A percentile compares a stretch with the other conserved stretches of the same genome.
phyloP scores from a whole-genome alignment of 73 alveolate species.

The Diophrys appendiculata region DNA sequence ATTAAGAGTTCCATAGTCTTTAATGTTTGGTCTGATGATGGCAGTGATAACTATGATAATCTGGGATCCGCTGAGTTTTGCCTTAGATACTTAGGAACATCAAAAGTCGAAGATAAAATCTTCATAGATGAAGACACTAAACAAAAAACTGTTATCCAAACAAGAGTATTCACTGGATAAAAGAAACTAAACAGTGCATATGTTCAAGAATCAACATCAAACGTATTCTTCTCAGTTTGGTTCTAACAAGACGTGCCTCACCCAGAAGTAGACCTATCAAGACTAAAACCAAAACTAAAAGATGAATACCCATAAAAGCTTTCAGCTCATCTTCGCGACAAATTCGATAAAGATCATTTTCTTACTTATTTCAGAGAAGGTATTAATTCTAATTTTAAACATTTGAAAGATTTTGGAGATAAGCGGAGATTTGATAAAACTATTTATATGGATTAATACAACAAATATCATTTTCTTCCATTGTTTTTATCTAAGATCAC shows the following conservation, averaged over 20 bases:
- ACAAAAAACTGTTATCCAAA: slow-evolving; percentile 21
- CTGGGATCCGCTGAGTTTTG: slow-evolving; percentile 33
- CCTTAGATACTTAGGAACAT: slow-evolving; percentile 9
- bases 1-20: slow-evolving; percentile 35
- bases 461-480: slow-evolving; percentile 41
- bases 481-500: slow-evolving; percentile 47
- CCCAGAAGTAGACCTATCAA: slow-evolving; percentile 60
- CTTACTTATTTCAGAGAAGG: neutral
- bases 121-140: slow-evolving; percentile 43
- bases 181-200: slow-evolving; percentile 31
- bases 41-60: slow-evolving; percentile 39
- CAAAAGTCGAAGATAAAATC: slow-evolving; percentile 41
- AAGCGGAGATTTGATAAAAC: slow-evolving; percentile 31
- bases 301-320: slow-evolving; percentile 6
- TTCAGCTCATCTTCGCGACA: neutral
- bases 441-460: slow-evolving; percentile 23
- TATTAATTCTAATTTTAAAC: neutral
- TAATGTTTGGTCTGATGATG: slow-evolving; percentile 63
- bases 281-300: slow-evolving; percentile 17
- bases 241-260: slow-evolving; percentile 63
- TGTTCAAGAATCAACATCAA: slow-evolving; percentile 2
- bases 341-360: neutral
- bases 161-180: slow-evolving; percentile 41
- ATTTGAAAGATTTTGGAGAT: neutral
- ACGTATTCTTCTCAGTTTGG: slow-evolving; percentile 37